These are phyloP conservation scores for Oryza glumipatula DNA, from an alignment of 176 grass and related monocot genomes.

Conservation along the genomic window DNA sequence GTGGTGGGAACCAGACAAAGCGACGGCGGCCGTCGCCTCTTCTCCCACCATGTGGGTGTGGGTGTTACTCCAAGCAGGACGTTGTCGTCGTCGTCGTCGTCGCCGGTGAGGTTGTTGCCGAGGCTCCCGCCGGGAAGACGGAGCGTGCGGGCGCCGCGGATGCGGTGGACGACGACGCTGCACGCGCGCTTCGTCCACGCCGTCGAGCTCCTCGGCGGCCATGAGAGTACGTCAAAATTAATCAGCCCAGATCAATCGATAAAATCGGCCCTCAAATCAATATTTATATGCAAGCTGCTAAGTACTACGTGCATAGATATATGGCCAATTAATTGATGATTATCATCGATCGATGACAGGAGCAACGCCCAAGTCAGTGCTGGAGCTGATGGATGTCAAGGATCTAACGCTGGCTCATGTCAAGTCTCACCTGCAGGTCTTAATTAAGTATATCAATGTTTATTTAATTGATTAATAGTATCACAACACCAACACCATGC, in stretches of 20 bases:
- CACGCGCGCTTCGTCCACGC: constrained; percentile 47
- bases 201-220: constrained; percentile 42
- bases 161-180: constrained; percentile 49
- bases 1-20: neutral
- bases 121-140: constrained; percentile 25
- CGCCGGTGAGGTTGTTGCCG: constrained; percentile 6
- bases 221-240: constrained; percentile 32
- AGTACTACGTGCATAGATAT: too few species aligned
- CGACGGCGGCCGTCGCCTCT: neutral
- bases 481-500: neutral
- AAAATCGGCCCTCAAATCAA: neutral
- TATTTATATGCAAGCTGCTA: too few species aligned
- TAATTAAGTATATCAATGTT: neutral
- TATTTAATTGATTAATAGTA: neutral
- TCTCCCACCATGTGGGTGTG: neutral
- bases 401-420: constrained; percentile 56
- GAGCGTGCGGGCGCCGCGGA: constrained; percentile 36
- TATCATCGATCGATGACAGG: constrained; percentile 4
- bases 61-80: neutral
- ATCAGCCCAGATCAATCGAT: neutral
- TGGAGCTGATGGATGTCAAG: constrained; percentile 54
- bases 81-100: neutral
- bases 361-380: constrained; percentile 45
- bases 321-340: neutral
- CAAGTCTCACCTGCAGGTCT: constrained; percentile 49